Percentiles rank a stretch among this genome's conserved stretches.
Conservation (phyloP, 2,329 filamentous ascomycete genomes). For the Graphiopsis chlorocephala region DNA sequence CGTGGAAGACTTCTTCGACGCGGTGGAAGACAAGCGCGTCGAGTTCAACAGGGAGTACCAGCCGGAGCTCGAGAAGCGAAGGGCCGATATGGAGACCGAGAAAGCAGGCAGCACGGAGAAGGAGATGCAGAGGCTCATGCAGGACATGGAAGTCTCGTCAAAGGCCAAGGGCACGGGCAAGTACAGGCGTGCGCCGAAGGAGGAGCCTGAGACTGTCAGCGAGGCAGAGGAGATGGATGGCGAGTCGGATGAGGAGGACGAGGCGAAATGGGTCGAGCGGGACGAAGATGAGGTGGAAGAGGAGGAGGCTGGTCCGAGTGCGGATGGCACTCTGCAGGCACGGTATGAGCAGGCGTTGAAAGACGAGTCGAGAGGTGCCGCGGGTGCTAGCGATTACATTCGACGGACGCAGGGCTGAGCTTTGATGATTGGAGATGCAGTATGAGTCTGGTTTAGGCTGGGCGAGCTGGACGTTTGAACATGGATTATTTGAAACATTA, state of each 20-base stretch:
- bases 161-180: conserved; percentile 35
- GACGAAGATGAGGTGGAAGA: conserved; percentile 56
- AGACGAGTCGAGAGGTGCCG: conserved; percentile 38
- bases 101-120: conserved; percentile 71
- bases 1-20: conserved; percentile 88
- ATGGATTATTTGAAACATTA: background rate
- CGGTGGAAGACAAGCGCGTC: conserved; percentile 78
- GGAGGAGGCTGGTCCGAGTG: conserved; percentile 57
- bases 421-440: background rate
- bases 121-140: conserved; percentile 91
- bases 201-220: conserved; percentile 51
- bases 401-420: conserved; percentile 19
- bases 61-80: conserved; percentile 80
- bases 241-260: conserved; percentile 48
- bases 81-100: conserved; percentile 70
- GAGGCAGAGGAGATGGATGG: conserved; percentile 55
- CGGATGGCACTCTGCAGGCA: conserved; percentile 61
- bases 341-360: conserved; percentile 75
- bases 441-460: background rate
- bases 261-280: conserved; percentile 24
- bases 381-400: conserved; percentile 19
- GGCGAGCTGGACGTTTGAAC: background rate
- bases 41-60: conserved; percentile 91
- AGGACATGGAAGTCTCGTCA: conserved; percentile 71
- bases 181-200: conserved; percentile 32